Evolutionary conservation across 305 asterid species (phyloP).

Genomic region (Rubia balearica): DNA sequence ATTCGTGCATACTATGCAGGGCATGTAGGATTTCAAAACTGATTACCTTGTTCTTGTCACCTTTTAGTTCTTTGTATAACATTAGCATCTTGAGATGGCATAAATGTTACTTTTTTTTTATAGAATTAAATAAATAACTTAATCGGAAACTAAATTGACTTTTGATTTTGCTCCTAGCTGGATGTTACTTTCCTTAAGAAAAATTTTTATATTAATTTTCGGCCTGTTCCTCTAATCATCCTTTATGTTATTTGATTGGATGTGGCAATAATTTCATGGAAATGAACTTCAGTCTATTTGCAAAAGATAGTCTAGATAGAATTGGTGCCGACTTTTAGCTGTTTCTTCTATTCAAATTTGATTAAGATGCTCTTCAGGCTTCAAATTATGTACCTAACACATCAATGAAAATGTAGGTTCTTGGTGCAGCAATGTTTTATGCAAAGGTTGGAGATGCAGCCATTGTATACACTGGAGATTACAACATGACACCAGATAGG

Average conservation of each 20-base stretch:
- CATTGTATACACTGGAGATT: conserved; percentile 85
- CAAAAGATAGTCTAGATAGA: conserved; percentile 7
- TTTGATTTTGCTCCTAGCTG: not conserved
- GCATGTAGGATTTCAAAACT: conserved; percentile 47
- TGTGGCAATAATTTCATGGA: not conserved
- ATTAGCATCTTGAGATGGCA: not conserved
- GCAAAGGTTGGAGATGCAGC: conserved; percentile 90
- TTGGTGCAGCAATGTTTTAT: conserved; percentile 98
- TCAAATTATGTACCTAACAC: not conserved
- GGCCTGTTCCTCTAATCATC: not conserved
- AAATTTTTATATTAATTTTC: not conserved
- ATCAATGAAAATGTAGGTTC: conserved; percentile 42
- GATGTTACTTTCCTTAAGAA: not conserved
- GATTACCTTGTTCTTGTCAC: conserved; percentile 9
- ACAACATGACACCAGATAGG: conserved; percentile 88
- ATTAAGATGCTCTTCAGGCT: not conserved
- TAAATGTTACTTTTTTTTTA: not conserved
- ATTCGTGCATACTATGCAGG: conserved; percentile 96
- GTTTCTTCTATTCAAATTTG: not conserved
- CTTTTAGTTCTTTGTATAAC: not conserved
- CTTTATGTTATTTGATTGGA: not conserved
- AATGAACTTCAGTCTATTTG: not conserved
- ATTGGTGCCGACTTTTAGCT: not conserved
- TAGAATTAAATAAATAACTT: not conserved
- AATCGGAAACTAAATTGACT: not conserved